Base-by-base conservation (phyloP, 2,329 filamentous ascomycete genomes). In the Xylaria arbuscula region DNA sequence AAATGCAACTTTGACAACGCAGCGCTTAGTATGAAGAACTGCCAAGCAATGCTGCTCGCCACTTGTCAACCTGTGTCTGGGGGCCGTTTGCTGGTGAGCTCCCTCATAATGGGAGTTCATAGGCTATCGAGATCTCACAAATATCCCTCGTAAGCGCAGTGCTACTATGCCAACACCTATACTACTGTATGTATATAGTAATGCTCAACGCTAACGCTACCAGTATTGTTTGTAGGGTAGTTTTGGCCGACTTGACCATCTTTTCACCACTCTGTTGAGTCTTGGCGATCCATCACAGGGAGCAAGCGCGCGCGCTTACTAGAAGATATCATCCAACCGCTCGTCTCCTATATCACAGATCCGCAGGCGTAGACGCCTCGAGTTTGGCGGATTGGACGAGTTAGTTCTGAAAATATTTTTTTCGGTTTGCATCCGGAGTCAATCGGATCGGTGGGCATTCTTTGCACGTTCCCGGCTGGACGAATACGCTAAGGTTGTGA, bases 1-100 rank as follows among this genome's bases (percentile, higher is more conserved):
- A 66, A 45, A 58, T 66, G 67, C 62, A 51, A 69, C 67, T 66
- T 54, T 69, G 67, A 69, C 67, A 66, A 63, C 67, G 34, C 62
- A 68, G 66, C 62, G 62, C 36, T 61, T 65, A 59, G 61, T 65
- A 51, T 50, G 40, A 58, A 61, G 32, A 56, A 40, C 50, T 24
- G 22, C 28, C 36, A 61, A 36, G 42, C 53, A 53, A 24, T 19
- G 19, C 47, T 38, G 57, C 67, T 38, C 47, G 57, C 67, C 67
- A 69, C 67, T 55, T 69, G 67, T 62, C 67, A 50, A 50, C 53
- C 32, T 59, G 11, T 69, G 58, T 66, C 58, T 68, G 66, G 66
- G 51, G 34, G 34, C 15, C 47, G 38, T n/a, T 60, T 42, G n/a
- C 32, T 45, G 38, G 51, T 4, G 53, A 50, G 36, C 47, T 15